Evolutionary conservation across 495 filamentous ascomycete species (phyloP).

Genomic region (Xylaria telfairii): DNA sequence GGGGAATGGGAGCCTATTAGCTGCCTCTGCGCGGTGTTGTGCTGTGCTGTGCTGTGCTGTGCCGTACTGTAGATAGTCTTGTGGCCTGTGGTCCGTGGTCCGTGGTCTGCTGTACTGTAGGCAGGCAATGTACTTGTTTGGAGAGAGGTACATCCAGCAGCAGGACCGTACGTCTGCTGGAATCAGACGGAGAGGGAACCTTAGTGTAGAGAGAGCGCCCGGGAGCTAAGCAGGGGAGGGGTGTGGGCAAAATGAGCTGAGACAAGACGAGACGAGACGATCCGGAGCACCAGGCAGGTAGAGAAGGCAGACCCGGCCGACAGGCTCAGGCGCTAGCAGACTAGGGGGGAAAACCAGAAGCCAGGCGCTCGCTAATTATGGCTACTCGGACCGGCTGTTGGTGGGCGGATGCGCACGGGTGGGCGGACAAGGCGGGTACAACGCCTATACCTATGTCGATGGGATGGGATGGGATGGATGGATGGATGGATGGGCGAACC

Average conservation of each 20-base stretch:
- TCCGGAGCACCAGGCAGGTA: conserved; percentile 16
- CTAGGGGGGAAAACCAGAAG: background rate
- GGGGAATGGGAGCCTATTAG: background rate
- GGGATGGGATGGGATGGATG: background rate
- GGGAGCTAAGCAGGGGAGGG: conserved; percentile 7
- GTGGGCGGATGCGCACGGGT: conserved; percentile 26
- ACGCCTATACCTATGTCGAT: no score
- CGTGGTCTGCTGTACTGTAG: background rate
- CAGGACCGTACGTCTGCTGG: background rate
- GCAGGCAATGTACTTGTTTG: background rate
- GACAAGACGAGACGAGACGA: conserved; percentile 15
- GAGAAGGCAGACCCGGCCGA: conserved; percentile 14
- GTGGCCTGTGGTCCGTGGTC: no score
- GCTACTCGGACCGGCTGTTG: conserved; percentile 31
- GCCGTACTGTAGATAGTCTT: background rate
- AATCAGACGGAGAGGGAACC: background rate
- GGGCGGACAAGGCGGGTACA: conserved; percentile 28
- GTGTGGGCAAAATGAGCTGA: conserved; percentile 11
- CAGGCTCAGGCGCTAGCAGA: conserved; percentile 15
- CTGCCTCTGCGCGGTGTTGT: background rate
- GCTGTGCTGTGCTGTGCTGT: conserved; percentile 1
- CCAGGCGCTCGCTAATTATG: conserved; percentile 26
- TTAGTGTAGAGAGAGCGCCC: background rate
- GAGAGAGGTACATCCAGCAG: background rate
- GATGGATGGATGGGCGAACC: conserved; percentile 4